Evolutionary conservation across 495 filamentous ascomycete genomes (phyloP).

Genomic region (Podospora australis): DNA sequence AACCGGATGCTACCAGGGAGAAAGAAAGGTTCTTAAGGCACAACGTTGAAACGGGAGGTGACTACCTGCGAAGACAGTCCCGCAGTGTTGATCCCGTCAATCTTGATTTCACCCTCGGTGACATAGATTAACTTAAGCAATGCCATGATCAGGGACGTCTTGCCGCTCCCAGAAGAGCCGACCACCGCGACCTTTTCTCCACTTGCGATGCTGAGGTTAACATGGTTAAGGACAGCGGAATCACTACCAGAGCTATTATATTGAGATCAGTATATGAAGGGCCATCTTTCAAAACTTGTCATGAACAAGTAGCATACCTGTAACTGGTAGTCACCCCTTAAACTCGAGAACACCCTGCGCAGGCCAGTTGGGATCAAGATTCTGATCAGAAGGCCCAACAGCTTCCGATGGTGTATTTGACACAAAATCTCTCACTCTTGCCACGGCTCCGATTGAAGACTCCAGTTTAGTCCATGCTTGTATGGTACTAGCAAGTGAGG

Average conservation of each 20-base stretch:
- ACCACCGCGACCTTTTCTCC: neutral
- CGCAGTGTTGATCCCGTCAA: neutral
- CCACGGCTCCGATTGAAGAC: slow-evolving; percentile 40
- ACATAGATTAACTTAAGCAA: slow-evolving; percentile 88
- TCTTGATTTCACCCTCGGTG: slow-evolving; percentile 42
- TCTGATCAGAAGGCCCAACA: neutral
- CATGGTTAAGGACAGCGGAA: neutral
- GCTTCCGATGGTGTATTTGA: neutral
- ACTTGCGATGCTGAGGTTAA: neutral
- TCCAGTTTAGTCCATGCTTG: slow-evolving; percentile 37
- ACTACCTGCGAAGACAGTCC: neutral
- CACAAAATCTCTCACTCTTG: slow-evolving; percentile 33
- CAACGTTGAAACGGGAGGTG: slow-evolving; percentile 11
- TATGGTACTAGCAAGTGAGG: neutral
- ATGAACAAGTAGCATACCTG: neutral
- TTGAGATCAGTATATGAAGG: too few species aligned
- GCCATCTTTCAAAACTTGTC: too few species aligned
- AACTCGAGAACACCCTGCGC: neutral
- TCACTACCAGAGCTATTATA: too few species aligned
- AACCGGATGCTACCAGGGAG: slow-evolving; percentile 30
- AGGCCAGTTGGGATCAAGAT: neutral
- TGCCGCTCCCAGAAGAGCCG: slow-evolving; percentile 43
- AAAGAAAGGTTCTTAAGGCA: slow-evolving; percentile 51
- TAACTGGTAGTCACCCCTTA: slow-evolving; percentile 1
- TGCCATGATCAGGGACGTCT: slow-evolving; percentile 79